Evolutionary conservation across 2,329 filamentous ascomycete genomes (phyloP).

Genomic region (Fusarium citri): DNA sequence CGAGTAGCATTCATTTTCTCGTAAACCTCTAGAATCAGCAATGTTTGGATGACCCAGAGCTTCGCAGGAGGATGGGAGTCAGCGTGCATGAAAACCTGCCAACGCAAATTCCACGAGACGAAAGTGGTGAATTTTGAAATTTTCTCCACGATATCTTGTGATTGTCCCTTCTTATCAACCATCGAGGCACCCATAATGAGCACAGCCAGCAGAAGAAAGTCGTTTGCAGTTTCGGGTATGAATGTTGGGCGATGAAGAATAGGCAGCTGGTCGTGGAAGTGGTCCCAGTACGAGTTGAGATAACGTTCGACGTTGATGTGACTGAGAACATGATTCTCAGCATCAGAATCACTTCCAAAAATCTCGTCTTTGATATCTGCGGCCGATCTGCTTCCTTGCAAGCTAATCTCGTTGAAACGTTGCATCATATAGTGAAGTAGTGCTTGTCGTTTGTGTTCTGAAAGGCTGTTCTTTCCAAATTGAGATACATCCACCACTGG

Average conservation of each 20-base stretch:
- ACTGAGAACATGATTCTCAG: slow-evolving; percentile 44
- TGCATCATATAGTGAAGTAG: slow-evolving; percentile 47
- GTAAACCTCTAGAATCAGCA: slow-evolving; percentile 45
- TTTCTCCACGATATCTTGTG: slow-evolving; percentile 38
- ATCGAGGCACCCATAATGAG: slow-evolving; percentile 47
- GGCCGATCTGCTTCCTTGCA: slow-evolving; percentile 44
- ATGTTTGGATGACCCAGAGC: slow-evolving; percentile 46
- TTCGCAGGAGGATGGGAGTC: slow-evolving; percentile 47
- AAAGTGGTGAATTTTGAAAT: slow-evolving; percentile 47
- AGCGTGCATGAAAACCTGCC: slow-evolving; percentile 48
- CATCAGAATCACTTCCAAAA: slow-evolving; percentile 45
- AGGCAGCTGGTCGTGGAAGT: slow-evolving; percentile 46
- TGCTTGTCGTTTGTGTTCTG: slow-evolving; percentile 46
- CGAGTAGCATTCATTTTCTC: slow-evolving; percentile 47
- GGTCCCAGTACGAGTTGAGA: slow-evolving; percentile 46
- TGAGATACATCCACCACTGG: slow-evolving; percentile 41
- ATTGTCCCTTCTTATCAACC: slow-evolving; percentile 40
- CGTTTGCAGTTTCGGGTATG: slow-evolving; percentile 45
- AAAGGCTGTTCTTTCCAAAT: slow-evolving; percentile 42
- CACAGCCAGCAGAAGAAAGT: slow-evolving; percentile 44
- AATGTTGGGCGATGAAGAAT: slow-evolving; percentile 46
- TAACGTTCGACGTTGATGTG: slow-evolving; percentile 44
- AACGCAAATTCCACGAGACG: slow-evolving; percentile 46
- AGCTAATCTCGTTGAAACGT: slow-evolving; percentile 46
- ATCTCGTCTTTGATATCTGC: slow-evolving; percentile 47